Conservation (phyloP, 1,139 yeast genomes). For the Scheffersomyces titani region DNA sequence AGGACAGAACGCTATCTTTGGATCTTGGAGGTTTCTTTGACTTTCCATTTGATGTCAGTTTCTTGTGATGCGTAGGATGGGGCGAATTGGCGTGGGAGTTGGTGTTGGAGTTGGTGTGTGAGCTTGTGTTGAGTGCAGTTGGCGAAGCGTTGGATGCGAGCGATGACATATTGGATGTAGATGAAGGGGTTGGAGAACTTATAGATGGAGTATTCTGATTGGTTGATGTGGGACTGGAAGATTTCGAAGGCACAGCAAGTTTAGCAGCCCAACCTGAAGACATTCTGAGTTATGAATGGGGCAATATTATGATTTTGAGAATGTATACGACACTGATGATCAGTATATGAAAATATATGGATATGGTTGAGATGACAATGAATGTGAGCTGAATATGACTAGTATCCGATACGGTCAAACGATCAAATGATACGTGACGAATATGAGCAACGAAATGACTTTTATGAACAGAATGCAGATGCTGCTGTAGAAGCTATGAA, state of each 20-base stretch:
- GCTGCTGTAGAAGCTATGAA: neutral
- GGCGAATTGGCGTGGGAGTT: conserved; percentile 3
- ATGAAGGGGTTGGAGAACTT: conserved; percentile 1
- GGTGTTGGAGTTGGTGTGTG: neutral
- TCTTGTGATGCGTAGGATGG: neutral
- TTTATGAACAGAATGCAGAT: neutral
- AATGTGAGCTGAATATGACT: neutral
- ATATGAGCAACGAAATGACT: neutral
- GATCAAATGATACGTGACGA: neutral
- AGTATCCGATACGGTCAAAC: neutral
- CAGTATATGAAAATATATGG: neutral
- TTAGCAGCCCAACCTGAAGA: conserved; percentile 19
- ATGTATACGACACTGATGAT: neutral
- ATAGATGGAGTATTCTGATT: neutral
- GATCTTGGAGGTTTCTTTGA: neutral
- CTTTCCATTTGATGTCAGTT: neutral
- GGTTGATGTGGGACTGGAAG: neutral
- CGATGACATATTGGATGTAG: conserved; percentile 1
- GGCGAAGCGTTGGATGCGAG: conserved; percentile 1
- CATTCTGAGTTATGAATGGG: conserved; percentile 5
- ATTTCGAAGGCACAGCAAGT: conserved; percentile 8
- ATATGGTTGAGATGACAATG: neutral
- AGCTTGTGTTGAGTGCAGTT: conserved; percentile 4
- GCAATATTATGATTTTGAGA: no score
- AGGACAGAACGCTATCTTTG: neutral